Base-by-base conservation (phyloP, 208 protist species). In the Leishmania tarentolae region DNA sequence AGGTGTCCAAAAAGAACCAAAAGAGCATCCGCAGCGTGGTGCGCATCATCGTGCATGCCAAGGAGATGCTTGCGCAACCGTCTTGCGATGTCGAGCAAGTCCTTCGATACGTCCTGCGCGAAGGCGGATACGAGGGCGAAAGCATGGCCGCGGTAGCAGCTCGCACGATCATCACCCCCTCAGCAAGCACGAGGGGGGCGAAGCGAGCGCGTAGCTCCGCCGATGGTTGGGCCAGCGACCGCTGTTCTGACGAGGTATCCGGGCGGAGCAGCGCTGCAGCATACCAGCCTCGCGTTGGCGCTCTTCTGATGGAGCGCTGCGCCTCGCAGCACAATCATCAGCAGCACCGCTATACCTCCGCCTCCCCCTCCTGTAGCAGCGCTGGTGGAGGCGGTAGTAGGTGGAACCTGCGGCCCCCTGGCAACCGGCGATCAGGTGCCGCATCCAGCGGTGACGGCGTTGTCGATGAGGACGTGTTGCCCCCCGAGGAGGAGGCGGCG, bases 21-120 rank as follows among this genome's bases (percentile, higher is more conserved):
- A 90, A 92, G 69, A 74, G 69, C 1, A 68, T 94, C 24, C 87
- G 89, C 11, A 66, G 65, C 59, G 21, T 94, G 50, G 79, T 92
- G 65, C 81, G 86, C 42, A 71, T 91, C 3, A 74, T 87, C 11
- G 69, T 85, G 42, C 80, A 87, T 13, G 89, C 86, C 4, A 82
- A 83, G 35, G 87, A 88, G 28, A 56, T 85, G 46, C 86, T 94
- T 19, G 70, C 79, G 13, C 81, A 83, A 47, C 50, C 77, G 35
- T 85, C 88, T 47, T 91, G 88, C 63, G 85, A 91, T 63, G 79
- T 92, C 31, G 86, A 88, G 57, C 82, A 88, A 52, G 83, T 92
- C 5, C 80, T 94, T 40, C 84, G 87, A 44, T 75, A 68, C 52
- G 78, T 94, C 44, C 78, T 84, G 44, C 81, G 80, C n/a, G 84